Evolutionary conservation across 1,284 basidiomycete genomes (phyloP).

Genomic region (Cryptococcus wingfieldii): DNA sequence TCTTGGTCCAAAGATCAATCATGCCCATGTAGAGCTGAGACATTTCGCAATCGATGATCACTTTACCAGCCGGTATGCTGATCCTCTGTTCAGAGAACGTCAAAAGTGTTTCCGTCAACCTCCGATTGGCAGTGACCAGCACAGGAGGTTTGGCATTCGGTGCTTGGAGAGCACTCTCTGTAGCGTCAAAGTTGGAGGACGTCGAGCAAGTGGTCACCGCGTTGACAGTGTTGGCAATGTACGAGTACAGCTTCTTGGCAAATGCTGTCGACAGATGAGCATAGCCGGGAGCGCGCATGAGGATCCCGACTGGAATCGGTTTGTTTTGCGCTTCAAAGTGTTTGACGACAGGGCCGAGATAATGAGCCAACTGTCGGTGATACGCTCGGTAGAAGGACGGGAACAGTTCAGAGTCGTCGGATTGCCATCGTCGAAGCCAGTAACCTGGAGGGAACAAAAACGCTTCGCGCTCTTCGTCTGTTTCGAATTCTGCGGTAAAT

Average conservation of each 20-base stretch:
- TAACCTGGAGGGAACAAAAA: slow-evolving; percentile 50
- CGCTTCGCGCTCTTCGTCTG: slow-evolving; percentile 43
- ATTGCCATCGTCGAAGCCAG: slow-evolving; percentile 51
- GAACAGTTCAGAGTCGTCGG: slow-evolving; percentile 54
- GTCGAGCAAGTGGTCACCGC: slow-evolving; percentile 50
- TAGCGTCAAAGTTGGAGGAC: slow-evolving; percentile 49
- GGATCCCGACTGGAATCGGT: slow-evolving; percentile 38
- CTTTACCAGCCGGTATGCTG: slow-evolving; percentile 24
- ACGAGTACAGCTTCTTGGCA: slow-evolving; percentile 49
- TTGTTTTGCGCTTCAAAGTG: slow-evolving; percentile 34
- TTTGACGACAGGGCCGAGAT: slow-evolving; percentile 46
- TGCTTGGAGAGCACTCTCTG: slow-evolving; percentile 52
- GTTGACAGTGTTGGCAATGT: slow-evolving; percentile 51
- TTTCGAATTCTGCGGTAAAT: slow-evolving; percentile 31
- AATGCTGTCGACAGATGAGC: slow-evolving; percentile 50
- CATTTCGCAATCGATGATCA: slow-evolving; percentile 44
- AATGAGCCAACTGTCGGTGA: slow-evolving; percentile 51
- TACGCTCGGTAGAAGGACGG: slow-evolving; percentile 55
- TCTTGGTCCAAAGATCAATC: slow-evolving; percentile 51
- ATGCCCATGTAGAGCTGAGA: slow-evolving; percentile 49
- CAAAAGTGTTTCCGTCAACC: slow-evolving; percentile 51
- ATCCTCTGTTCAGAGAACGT: slow-evolving; percentile 46
- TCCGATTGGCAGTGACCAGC: slow-evolving; percentile 53
- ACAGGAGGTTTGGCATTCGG: slow-evolving; percentile 52
- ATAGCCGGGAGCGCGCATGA: slow-evolving; percentile 52